Conservation (phyloP, 371 early-diverging fungal genomes). For the Mortierella sp. region DNA sequence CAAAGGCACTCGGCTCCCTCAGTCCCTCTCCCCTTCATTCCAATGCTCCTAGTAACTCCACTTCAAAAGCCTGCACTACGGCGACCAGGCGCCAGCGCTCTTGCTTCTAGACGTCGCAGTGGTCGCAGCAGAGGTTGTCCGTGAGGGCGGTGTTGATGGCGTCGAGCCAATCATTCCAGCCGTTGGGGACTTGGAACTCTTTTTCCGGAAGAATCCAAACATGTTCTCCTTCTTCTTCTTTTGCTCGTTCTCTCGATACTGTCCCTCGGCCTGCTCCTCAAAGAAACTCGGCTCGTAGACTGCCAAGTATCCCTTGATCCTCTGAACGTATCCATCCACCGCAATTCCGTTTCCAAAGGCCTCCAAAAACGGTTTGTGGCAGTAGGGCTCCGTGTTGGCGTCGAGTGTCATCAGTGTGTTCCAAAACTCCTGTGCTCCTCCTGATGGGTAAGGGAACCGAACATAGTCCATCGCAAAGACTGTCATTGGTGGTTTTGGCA, state of each 20-base stretch:
- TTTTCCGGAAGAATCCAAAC: conserved; percentile 40
- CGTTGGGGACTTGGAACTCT: conserved; percentile 8
- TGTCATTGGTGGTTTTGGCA: conserved; percentile 35
- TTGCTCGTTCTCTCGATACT: conserved; percentile 44
- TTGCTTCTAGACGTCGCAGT: neutral
- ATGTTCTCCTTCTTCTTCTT: conserved; percentile 43
- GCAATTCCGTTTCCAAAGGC: conserved; percentile 44
- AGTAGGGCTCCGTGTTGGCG: conserved; percentile 48
- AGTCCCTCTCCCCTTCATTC: neutral
- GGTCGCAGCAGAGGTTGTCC: neutral
- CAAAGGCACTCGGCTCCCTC: neutral
- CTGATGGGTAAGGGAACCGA: conserved; percentile 47
- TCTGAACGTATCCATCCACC: conserved; percentile 45
- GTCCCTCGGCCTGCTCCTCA: conserved; percentile 53
- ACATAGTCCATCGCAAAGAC: conserved; percentile 55
- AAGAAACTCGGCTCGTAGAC: conserved; percentile 52
- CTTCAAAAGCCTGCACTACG: neutral
- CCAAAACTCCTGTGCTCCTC: conserved; percentile 56
- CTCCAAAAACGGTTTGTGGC: conserved; percentile 53
- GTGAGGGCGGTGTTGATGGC: conserved; percentile 1
- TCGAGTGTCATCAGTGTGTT: conserved; percentile 51
- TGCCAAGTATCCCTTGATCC: conserved; percentile 54
- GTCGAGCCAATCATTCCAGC: neutral
- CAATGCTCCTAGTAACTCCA: too few relatives aligned
- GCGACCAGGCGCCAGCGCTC: neutral